Evolutionary conservation across 805 yeast species (phyloP).

Genomic region (Isabelozyma heimii): DNA sequence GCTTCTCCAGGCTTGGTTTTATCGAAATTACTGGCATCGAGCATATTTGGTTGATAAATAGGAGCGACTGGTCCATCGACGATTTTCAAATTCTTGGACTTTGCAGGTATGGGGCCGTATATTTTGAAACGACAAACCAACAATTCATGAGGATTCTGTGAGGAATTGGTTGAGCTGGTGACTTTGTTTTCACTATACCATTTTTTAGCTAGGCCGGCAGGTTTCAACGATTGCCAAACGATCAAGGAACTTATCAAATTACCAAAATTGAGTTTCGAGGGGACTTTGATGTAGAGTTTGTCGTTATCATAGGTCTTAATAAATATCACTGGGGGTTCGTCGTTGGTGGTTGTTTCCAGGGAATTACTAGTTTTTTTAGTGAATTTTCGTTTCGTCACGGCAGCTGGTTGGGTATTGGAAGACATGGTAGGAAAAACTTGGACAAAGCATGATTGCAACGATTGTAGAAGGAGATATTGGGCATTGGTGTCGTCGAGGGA

Average conservation of each 20-base stretch:
- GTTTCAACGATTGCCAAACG: slow-evolving; percentile 57
- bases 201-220: slow-evolving; percentile 53
- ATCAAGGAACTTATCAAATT: slow-evolving; percentile 43
- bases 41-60: slow-evolving; percentile 15
- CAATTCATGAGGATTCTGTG: slow-evolving; percentile 32
- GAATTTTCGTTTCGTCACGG: not conserved
- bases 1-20: not conserved
- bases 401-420: not conserved
- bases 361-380: not conserved
- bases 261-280: slow-evolving; percentile 37
- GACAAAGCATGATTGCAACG: slow-evolving; percentile 39
- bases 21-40: slow-evolving; percentile 1
- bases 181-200: slow-evolving; percentile 45
- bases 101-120: slow-evolving; percentile 58
- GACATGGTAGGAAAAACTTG: slow-evolving; percentile 29
- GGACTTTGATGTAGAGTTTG: slow-evolving; percentile 34
- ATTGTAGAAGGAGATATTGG: slow-evolving; percentile 28
- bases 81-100: slow-evolving; percentile 33
- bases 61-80: slow-evolving; percentile 40
- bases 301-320: slow-evolving; percentile 40
- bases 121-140: slow-evolving; percentile 65
- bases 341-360: not conserved
- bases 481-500: slow-evolving; percentile 29
- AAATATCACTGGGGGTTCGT: slow-evolving; percentile 39
- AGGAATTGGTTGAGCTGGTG: slow-evolving; percentile 14